A percentile compares a stretch with the other conserved stretches of the same genome.
Conservation (phyloP, 768 basidiomycete species). For the Rhizopogon vesiculosus region DNA sequence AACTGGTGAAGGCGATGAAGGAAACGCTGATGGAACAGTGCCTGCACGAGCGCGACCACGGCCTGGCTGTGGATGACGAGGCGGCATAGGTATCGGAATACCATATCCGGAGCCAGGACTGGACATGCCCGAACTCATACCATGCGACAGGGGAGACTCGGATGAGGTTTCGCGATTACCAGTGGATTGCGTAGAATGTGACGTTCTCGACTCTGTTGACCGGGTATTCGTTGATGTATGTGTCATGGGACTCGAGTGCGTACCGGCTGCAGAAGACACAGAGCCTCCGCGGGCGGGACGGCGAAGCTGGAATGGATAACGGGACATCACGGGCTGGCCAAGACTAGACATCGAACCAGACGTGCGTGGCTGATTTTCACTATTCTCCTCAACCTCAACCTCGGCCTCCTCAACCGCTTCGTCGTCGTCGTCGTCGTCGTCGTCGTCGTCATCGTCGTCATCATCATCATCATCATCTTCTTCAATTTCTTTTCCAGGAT, state of each 20-base stretch:
- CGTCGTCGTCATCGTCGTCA: slow-evolving; percentile 21
- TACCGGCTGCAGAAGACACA: slow-evolving; percentile 36
- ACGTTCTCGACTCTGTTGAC: slow-evolving; percentile 34
- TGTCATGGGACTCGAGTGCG: slow-evolving; percentile 34
- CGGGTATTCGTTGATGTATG: slow-evolving; percentile 32
- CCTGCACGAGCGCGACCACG: slow-evolving; percentile 35
- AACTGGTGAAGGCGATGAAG: slow-evolving; percentile 33
- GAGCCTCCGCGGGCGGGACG: slow-evolving; percentile 39
- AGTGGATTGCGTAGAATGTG: slow-evolving; percentile 52
- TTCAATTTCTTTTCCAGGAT: slow-evolving; percentile 24
- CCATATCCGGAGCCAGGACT: slow-evolving; percentile 31
- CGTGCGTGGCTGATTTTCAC: slow-evolving; percentile 56
- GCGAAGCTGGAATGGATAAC: slow-evolving; percentile 68
- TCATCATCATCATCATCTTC: slow-evolving; percentile 20
- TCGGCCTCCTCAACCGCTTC: slow-evolving; percentile 42
- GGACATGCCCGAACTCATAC: slow-evolving; percentile 31
- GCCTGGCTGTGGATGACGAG: slow-evolving; percentile 38
- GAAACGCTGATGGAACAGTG: slow-evolving; percentile 30
- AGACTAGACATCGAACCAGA: slow-evolving; percentile 85
- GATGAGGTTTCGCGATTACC: slow-evolving; percentile 55
- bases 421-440: slow-evolving; percentile 33
- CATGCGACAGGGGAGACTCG: slow-evolving; percentile 52
- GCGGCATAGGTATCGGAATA: slow-evolving; percentile 43
- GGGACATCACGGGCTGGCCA: slow-evolving; percentile 67
- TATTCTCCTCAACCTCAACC: slow-evolving; percentile 32